Evolutionary conservation across 768 basidiomycete species (phyloP), one percentile per base, ranked within the genome.

Genomic region (Phanerochaete carnosa): DNA sequence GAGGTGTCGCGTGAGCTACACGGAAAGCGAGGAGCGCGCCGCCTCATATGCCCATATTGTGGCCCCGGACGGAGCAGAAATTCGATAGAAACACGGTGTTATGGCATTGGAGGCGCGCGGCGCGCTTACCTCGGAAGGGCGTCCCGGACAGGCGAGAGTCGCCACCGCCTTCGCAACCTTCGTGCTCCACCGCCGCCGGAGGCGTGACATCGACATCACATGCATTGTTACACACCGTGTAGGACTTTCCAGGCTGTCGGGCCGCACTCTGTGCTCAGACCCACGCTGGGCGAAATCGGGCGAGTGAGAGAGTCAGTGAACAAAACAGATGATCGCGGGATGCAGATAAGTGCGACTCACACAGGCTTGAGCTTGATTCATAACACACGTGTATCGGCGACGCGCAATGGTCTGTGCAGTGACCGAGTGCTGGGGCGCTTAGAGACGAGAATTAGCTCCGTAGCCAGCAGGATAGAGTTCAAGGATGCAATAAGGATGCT

Each of bases 121-220:
- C 51, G 51, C 54, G 54, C 35, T 16, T 22, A 26, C 37, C 54
- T 39, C 54, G 54, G 54, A 55, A 5, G n/a, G 19, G 26, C 37
- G 23, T 26, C 35, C 54, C 54, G 32, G 37, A 28, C 37, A 19
- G 13, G 54, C 30, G 51, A 19, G 11, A 29, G 30, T 32, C 11
- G 19, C 39, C 19, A 8, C 4, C 11, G 39, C 39, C 4, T 43
- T 43, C 39, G 39, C 39, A 43, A 23, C 2, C 15, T 16, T 51
- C 45, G 45, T 25, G 47, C 29, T 28, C 50, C n/a, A 15, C 11
- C 50, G 50, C 50, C 29, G 7, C 6, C 50, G 50, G 30, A 55
- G 37, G 54, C 54, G 54, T 55, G 54, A 55, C 54, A 33, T 22
- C 4, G 25, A 55, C 54, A 55, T 55, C 54, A 55, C 54, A 55